Evolutionary conservation across 257 asterid species (phyloP).

Genomic region (Coffea eugenioides): DNA sequence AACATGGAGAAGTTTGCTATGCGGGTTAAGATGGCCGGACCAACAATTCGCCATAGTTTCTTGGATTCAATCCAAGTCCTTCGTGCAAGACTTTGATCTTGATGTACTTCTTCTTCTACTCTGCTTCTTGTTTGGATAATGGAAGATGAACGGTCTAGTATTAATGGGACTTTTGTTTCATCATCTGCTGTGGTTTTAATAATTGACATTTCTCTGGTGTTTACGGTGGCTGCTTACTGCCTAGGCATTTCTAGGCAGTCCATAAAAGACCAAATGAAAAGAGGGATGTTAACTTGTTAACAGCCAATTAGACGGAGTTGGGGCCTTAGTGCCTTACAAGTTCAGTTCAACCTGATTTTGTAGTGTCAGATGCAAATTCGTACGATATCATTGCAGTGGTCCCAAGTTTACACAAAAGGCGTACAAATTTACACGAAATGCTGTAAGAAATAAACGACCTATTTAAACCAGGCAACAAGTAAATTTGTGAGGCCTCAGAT

Average conservation of each 20-base stretch:
- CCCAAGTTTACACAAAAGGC: too few species aligned
- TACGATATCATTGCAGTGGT: too few species aligned
- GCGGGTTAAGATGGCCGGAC: conserved; percentile 87
- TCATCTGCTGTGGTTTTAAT: neutral
- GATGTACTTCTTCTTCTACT: neutral
- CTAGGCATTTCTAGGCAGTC: too few species aligned
- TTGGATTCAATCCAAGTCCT: conserved; percentile 45
- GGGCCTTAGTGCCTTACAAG: too few species aligned
- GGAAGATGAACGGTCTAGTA: conserved; percentile 3
- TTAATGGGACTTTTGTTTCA: conserved; percentile 10
- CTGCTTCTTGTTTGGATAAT: neutral
- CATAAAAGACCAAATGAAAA: neutral
- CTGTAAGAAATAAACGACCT: too few species aligned
- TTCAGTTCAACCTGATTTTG: too few species aligned
- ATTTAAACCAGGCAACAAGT: too few species aligned
- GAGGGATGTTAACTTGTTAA: too few species aligned
- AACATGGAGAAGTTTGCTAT: conserved; percentile 68
- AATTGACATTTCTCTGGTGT: neutral
- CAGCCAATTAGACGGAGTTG: too few species aligned
- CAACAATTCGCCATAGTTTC: conserved; percentile 80
- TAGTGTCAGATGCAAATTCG: too few species aligned
- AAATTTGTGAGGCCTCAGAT: too few species aligned
- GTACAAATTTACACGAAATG: too few species aligned
- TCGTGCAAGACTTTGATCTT: conserved; percentile 6
- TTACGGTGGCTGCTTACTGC: neutral